These are phyloP conservation scores for Bacidia rubella DNA, from an alignment of 495 filamentous ascomycete genomes.

Conservation along the genomic window DNA sequence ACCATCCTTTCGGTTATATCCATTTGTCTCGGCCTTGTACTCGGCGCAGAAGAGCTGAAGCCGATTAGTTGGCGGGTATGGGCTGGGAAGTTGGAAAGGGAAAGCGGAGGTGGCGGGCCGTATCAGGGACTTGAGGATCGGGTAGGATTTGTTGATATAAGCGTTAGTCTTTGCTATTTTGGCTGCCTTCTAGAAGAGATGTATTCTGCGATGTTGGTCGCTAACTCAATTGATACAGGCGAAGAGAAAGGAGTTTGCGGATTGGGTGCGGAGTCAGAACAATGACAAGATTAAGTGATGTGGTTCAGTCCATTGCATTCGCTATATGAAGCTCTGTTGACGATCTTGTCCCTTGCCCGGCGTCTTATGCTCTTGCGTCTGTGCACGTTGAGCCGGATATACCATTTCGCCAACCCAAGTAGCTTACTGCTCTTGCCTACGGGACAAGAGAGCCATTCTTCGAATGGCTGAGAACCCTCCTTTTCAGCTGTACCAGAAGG, in stretches of 20 bases:
- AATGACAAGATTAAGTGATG: conserved; percentile 1
- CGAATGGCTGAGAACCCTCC: too few relatives aligned
- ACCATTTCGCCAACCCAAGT: too few relatives aligned
- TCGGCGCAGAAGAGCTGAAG: conserved; percentile 53
- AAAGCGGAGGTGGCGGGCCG: conserved; percentile 35
- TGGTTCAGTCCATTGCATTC: background rate
- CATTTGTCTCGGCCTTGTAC: conserved; percentile 58
- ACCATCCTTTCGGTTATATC: conserved; percentile 47
- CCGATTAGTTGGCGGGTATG: conserved; percentile 73
- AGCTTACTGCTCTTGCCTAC: too few relatives aligned
- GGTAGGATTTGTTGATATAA: conserved; percentile 54
- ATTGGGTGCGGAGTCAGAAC: conserved; percentile 47
- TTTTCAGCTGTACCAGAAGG: too few relatives aligned
- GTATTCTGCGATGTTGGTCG: background rate
- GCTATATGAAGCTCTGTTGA: too few relatives aligned
- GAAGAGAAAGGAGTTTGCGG: conserved; percentile 62
- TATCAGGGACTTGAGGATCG: conserved; percentile 43
- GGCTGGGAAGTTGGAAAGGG: conserved; percentile 69
- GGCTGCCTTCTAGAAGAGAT: too few relatives aligned
- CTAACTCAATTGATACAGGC: conserved; percentile 30
- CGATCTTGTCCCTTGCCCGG: too few relatives aligned
- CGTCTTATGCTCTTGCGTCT: too few relatives aligned
- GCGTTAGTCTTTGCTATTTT: conserved; percentile 34
- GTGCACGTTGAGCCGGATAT: too few relatives aligned
- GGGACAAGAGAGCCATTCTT: too few relatives aligned